Percentiles rank a stretch among this genome's conserved stretches.
These are phyloP conservation scores for Nicotiana paniculata DNA, from an alignment of 257 asterid species.

Conservation along the genomic window DNA sequence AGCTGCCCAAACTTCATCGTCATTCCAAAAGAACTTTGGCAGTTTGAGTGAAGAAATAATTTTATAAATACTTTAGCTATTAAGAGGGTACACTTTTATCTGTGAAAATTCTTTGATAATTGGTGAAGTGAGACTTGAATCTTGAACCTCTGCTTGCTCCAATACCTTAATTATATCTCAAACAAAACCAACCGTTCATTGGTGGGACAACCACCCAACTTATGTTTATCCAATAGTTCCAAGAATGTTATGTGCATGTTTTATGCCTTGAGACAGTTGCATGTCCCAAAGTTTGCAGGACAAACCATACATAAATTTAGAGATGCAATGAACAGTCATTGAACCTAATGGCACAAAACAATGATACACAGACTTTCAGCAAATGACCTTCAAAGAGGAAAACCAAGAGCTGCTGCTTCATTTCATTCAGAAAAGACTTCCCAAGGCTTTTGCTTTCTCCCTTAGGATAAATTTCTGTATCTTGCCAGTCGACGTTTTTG, in stretches of 20 bases:
- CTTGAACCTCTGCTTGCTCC: neutral
- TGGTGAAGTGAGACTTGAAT: neutral
- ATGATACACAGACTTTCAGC: neutral
- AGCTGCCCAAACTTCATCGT: neutral
- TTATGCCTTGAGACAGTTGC: neutral
- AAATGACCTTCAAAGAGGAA: neutral
- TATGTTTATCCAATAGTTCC: too few relatives aligned
- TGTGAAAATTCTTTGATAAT: too few relatives aligned
- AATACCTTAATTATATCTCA: too few relatives aligned
- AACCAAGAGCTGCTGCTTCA: slow-evolving; percentile 15
- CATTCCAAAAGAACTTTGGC: neutral
- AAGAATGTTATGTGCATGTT: too few relatives aligned
- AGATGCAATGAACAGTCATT: neutral
- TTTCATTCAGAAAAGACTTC: slow-evolving; percentile 14
- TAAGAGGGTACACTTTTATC: too few relatives aligned
- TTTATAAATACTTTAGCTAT: too few relatives aligned
- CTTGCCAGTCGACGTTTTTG: slow-evolving; percentile 36
- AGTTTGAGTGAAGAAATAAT: neutral
- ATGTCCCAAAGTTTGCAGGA: neutral
- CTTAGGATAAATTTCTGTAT: slow-evolving; percentile 28
- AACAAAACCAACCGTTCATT: too few relatives aligned
- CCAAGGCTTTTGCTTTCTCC: slow-evolving; percentile 27
- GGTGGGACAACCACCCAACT: too few relatives aligned
- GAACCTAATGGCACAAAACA: neutral
- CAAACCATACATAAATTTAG: neutral